Base-by-base conservation (phyloP, 805 yeast species). In the Ogataea degrootiae region DNA sequence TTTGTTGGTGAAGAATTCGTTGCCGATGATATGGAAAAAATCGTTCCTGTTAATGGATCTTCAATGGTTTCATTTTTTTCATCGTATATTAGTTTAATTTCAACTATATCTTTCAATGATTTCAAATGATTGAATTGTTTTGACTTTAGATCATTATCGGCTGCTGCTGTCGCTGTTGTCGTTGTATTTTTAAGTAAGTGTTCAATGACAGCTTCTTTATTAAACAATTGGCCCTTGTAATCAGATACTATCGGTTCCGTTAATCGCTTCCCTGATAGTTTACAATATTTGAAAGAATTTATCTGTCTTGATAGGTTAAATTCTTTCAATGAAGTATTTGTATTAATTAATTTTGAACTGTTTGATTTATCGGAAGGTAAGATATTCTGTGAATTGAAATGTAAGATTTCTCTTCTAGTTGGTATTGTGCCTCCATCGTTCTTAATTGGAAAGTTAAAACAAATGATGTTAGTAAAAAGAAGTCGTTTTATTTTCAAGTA, bases 351-450 rank as follows among this genome's bases (percentile, higher is more conserved):
- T 38, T 37, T 33, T 5, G 36, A 39, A 6, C 39, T 45, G 39
- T 59, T 55, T 11, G 43, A 53, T 6, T 50, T 52, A 15, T 50
- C 38, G 26, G 42, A 47, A 33, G 41, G 36, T 16, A 48, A 19
- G 15, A 22, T 35, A 12, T 44, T 47, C 12, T 50, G 36, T 7
- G 58, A 39, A 37, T 52, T 54, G 42, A 56, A 59, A 35, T 55
- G 62, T 15, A 65, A 62, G 12, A 78, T 71, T 50, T 82, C 86
- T 49, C 72, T 72, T 31, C 87, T 69, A 44, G 75, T 76, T 15
- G 83, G 82, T 17, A 84, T 76, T 1, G 87, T 74, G 2, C 91
- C 89, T n/a, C 92, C 92, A 60, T 85, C 92, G 50, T 79, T 80
- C 76, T 71, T 26, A 9, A 26, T 19, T 41, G 15, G 15, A 23